These are phyloP conservation scores for Phytophthora agathidicida DNA, from an alignment of 352 stramenopile species.

Conservation along the genomic window DNA sequence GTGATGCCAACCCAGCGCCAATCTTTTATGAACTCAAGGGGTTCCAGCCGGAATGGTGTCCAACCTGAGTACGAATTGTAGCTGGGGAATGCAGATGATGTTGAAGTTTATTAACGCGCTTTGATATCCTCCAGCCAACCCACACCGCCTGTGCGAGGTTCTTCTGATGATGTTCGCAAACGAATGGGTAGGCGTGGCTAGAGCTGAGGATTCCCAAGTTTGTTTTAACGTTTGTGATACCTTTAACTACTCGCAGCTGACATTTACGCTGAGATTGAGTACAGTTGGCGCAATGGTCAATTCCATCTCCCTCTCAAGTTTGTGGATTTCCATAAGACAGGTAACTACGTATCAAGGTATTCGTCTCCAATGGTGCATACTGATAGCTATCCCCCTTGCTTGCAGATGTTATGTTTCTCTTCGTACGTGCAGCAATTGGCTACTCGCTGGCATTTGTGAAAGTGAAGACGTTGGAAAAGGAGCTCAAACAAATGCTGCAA, in stretches of 20 bases:
- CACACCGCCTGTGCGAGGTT: conserved; percentile 14
- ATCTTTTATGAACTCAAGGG: not conserved
- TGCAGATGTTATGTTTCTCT: conserved; percentile 76
- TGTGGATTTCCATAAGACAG: conserved; percentile 65
- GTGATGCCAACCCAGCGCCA: conserved; percentile 7
- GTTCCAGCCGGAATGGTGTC: conserved; percentile 1
- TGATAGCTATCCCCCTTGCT: too few species aligned
- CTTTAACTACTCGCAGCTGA: conserved; percentile 39
- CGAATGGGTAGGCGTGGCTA: conserved; percentile 41
- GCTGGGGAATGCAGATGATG: not conserved
- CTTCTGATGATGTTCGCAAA: conserved; percentile 48
- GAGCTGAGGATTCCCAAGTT: not conserved
- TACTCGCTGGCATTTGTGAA: conserved; percentile 72
- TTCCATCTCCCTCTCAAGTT: conserved; percentile 75
- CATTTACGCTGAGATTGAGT: conserved; percentile 75
- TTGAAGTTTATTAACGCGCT: not conserved
- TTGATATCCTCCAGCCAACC: conserved; percentile 16
- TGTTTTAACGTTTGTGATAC: not conserved
- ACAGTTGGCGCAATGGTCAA: conserved; percentile 46
- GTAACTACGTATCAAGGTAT: conserved; percentile 16
- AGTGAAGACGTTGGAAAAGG: conserved; percentile 56
- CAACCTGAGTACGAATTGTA: conserved; percentile 19
- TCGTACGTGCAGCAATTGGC: conserved; percentile 66
- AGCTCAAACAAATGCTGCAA: conserved; percentile 37
- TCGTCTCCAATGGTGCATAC: too few species aligned